These are phyloP conservation scores for Cornus kousa DNA, from an alignment of 148 eudicot genomes.

Conservation along the genomic window DNA sequence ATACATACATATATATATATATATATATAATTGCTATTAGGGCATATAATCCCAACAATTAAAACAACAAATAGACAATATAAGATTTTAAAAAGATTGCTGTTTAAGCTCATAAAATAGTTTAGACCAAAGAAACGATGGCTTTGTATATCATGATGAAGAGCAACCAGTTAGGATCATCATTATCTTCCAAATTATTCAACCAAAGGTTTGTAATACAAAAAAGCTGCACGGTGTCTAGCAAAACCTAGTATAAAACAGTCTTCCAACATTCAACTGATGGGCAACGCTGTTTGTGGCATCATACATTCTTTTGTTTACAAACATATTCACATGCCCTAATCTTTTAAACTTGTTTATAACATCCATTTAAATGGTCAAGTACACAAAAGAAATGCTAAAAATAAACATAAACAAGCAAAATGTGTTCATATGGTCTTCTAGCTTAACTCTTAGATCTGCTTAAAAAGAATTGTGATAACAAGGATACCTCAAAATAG, in stretches of 20 bases:
- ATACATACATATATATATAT: too few species aligned
- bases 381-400: background rate
- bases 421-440: background rate
- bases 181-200: too few species aligned
- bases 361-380: background rate
- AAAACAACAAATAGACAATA: too few species aligned
- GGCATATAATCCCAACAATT: too few species aligned
- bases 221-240: background rate
- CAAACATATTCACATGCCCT: background rate
- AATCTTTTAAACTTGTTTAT: background rate
- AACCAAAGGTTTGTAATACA: background rate
- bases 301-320: background rate
- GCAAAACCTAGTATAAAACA: background rate
- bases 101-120: too few species aligned
- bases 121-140: too few species aligned
- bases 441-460: background rate
- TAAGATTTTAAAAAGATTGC: too few species aligned
- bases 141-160: too few species aligned
- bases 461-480: background rate
- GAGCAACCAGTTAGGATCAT: too few species aligned
- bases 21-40: too few species aligned
- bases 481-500: conserved; percentile 79
- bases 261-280: background rate
- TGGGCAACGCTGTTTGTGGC: background rate
- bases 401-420: background rate